Evolutionary conservation across 1,139 yeast genomes (phyloP).

Genomic region (Scheffersomyces parashehatae): DNA sequence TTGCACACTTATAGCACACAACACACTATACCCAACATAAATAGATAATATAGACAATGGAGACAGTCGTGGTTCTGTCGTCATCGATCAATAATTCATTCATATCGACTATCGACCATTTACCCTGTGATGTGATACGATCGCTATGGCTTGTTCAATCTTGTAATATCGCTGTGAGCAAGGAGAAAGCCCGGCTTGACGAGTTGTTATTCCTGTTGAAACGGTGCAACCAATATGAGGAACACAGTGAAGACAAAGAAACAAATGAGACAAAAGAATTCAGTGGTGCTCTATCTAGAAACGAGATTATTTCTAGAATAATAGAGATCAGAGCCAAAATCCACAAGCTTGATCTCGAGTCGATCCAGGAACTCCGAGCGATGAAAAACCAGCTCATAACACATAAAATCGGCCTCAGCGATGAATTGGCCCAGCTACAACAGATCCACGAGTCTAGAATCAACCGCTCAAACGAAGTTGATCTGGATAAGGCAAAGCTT

Average conservation of each 20-base stretch:
- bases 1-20: no score
- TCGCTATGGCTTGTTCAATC: slow-evolving; percentile 49
- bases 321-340: slow-evolving; percentile 13
- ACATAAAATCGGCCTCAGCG: slow-evolving; percentile 30
- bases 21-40: no score
- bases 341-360: slow-evolving; percentile 22
- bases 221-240: neutral
- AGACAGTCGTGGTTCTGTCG: slow-evolving; percentile 21
- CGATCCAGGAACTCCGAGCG: slow-evolving; percentile 36
- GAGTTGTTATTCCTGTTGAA: slow-evolving; percentile 3
- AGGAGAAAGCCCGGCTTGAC: slow-evolving; percentile 12
- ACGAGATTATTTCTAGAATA: slow-evolving; percentile 10
- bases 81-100: slow-evolving; percentile 37
- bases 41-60: slow-evolving; percentile 3
- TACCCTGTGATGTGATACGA: slow-evolving; percentile 48
- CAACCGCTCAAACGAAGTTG: slow-evolving; percentile 10
- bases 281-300: slow-evolving; percentile 1
- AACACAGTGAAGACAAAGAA: slow-evolving; percentile 1
- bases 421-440: slow-evolving; percentile 33
- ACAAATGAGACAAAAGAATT: neutral
- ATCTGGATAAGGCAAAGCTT: slow-evolving; percentile 21
- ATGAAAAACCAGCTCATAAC: slow-evolving; percentile 35
- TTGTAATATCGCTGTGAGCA: slow-evolving; percentile 32
- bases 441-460: slow-evolving; percentile 14
- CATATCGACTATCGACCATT: slow-evolving; percentile 47